Conservation (phyloP, 495 filamentous ascomycete genomes). For the Amorphotheca resinae region DNA sequence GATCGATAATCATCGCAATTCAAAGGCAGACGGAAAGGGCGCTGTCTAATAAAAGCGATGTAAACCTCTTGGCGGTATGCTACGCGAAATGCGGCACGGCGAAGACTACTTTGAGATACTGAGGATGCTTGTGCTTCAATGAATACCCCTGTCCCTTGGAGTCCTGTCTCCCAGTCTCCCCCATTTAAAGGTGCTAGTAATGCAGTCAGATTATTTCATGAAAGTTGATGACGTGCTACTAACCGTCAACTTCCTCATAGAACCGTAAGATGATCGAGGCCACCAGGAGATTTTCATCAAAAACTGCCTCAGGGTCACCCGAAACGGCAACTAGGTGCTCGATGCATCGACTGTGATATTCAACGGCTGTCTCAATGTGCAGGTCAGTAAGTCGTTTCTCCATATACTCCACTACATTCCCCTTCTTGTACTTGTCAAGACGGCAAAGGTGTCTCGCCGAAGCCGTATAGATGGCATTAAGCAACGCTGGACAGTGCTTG, state of each 20-base stretch:
- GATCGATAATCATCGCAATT: conserved; percentile 20
- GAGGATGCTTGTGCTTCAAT: conserved; percentile 10
- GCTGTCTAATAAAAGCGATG: conserved; percentile 27
- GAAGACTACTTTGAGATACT: conserved; percentile 15
- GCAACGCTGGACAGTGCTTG: conserved; percentile 22
- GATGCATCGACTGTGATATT: conserved; percentile 21
- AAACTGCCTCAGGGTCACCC: conserved; percentile 21
- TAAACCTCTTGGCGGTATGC: conserved; percentile 28
- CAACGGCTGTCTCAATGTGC: conserved; percentile 19
- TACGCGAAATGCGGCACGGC: conserved; percentile 26
- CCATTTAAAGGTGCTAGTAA: conserved; percentile 14
- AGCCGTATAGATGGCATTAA: conserved; percentile 23
- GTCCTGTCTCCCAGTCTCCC: conserved; percentile 11
- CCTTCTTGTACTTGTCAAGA: conserved; percentile 9
- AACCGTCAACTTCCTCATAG: conserved; percentile 25
- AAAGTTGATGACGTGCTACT: conserved; percentile 5
- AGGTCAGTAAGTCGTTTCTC: conserved; percentile 18
- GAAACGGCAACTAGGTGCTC: conserved; percentile 17
- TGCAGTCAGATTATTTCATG: too few species aligned
- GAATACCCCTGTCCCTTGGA: conserved; percentile 15
- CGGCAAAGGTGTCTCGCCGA: conserved; percentile 21
- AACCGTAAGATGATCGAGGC: conserved; percentile 25
- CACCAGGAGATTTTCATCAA: conserved; percentile 25
- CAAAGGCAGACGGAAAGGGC: conserved; percentile 20
- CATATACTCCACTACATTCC: conserved; percentile 10